Evolutionary conservation across 78 protist genomes (phyloP).

Genomic region (Parvularia atlantis): DNA sequence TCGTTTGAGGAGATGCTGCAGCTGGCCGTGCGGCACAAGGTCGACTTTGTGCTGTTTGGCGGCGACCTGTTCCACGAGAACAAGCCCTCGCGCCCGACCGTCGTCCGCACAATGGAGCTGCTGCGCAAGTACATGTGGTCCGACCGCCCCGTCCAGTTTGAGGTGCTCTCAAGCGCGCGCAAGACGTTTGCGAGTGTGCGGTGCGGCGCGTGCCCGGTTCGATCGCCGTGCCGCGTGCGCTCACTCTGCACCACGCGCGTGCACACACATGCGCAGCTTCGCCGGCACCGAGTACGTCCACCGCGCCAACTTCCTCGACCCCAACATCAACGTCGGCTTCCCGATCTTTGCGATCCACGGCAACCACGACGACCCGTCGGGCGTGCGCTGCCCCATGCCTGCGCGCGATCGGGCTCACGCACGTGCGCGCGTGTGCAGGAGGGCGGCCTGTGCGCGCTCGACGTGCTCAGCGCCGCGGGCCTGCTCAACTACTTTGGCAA

Average conservation of each 20-base stretch:
- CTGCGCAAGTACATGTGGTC: slow-evolving; percentile 81
- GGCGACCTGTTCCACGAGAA: slow-evolving; percentile 98
- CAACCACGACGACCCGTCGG: slow-evolving; percentile 98
- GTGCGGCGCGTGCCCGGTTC: not conserved
- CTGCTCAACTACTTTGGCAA: slow-evolving; percentile 91
- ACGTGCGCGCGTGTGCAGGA: slow-evolving; percentile 8
- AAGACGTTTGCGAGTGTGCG: slow-evolving; percentile 21
- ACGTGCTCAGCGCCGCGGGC: slow-evolving; percentile 56
- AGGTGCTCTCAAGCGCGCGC: too few relatives aligned
- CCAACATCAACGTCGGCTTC: slow-evolving; percentile 84
- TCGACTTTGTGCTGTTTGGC: slow-evolving; percentile 87
- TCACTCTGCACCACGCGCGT: too few relatives aligned
- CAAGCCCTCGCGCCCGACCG: slow-evolving; percentile 75
- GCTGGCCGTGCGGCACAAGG: slow-evolving; percentile 56
- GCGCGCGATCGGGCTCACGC: too few relatives aligned
- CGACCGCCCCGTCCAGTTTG: slow-evolving; percentile 31
- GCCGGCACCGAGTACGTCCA: too few relatives aligned
- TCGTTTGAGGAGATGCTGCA: slow-evolving; percentile 89
- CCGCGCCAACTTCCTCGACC: slow-evolving; percentile 89
- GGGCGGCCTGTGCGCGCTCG: slow-evolving; percentile 72
- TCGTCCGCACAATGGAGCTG: slow-evolving; percentile 62
- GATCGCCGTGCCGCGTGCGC: too few relatives aligned
- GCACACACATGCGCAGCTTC: too few relatives aligned
- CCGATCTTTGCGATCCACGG: slow-evolving; percentile 97
- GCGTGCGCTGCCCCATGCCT: too few relatives aligned